Conservation (phyloP, 2,329 filamentous ascomycete genomes). For the Purpureocillium lavendulum region DNA sequence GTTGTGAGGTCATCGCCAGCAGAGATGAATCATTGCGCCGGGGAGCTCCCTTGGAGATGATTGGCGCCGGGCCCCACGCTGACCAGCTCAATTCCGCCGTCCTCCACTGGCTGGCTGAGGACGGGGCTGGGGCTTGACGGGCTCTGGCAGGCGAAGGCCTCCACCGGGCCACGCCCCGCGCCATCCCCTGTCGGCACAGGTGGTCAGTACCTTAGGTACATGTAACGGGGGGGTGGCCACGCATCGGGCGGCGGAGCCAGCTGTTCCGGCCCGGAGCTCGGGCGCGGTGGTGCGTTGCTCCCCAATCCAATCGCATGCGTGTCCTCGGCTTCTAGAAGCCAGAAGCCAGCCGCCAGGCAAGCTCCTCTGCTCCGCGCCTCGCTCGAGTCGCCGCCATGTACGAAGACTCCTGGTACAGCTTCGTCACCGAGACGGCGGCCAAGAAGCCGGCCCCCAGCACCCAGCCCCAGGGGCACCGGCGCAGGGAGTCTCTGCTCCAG, state of each 20-base stretch:
- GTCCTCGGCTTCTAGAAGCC: slow-evolving; percentile 18
- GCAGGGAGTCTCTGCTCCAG: slow-evolving; percentile 62
- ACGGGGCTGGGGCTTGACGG: no score
- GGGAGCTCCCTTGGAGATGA: neutral
- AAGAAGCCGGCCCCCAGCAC: slow-evolving; percentile 36
- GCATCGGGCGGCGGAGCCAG: no score
- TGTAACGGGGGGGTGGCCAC: no score
- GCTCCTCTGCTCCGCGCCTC: slow-evolving; percentile 1
- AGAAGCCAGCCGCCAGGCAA: slow-evolving; percentile 3
- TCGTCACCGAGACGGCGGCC: slow-evolving; percentile 54
- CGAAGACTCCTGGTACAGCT: slow-evolving; percentile 79
- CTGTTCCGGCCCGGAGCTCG: no score
- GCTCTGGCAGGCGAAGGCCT: no score
- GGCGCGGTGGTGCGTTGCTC: no score
- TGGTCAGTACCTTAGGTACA: no score
- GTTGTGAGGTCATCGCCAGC: neutral
- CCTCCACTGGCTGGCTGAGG: slow-evolving; percentile 1
- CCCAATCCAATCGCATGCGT: slow-evolving; percentile 14
- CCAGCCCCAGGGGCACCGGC: slow-evolving; percentile 46
- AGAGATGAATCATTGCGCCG: neutral
- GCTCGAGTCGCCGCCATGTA: slow-evolving; percentile 48
- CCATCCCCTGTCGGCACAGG: no score
- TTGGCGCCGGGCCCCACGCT: neutral
- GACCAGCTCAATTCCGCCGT: neutral
- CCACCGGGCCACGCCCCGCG: no score